Evolutionary conservation across 257 asterid species (phyloP), one percentile per base, ranked within the genome.

Genomic region (Anisodus tanguticus): DNA sequence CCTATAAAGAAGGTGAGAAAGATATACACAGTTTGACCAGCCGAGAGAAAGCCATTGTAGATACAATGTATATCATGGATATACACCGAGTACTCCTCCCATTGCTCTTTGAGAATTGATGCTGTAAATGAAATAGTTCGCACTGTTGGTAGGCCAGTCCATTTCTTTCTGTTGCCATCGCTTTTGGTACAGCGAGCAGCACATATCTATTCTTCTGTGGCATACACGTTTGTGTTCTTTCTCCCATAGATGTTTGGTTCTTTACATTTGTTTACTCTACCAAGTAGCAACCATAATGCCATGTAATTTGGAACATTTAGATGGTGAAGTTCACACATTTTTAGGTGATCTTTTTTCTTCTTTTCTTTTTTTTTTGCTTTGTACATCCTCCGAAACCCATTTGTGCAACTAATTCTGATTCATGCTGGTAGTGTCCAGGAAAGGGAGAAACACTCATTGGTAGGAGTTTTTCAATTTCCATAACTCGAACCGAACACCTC

Each of bases 1-100:
- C 89, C 45, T 84, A 91, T 89, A 37, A 94, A 89, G 91, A 91
- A 88, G 89, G 99, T 91, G 87, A 92, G 90, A 84, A 94, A 90
- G 91, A 95, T 95, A 83, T 92, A 87, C 89, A 88, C 97, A 22
- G 95, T 91, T 88, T 95, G 92, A 95, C 85, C 87, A 83, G 85
- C 81, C 43, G 2, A 69, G 41, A 26, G 19, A 51, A 51, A 51
- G 64, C 12, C 45, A 53, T 76, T 51, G 63, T 51, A 51, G 8
- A 53, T 51, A 22, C 63, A 76, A 76, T 7, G 81, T 53, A 53
- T 10, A 53, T 51, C 64, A 26, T 51, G 81, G 43, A 51, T 53
- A 53, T 26, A 53, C 35, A 31, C 26, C 26, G 1, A 51, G 64
- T 53, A 26, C 22, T 53, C 47, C 26, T 76, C 26, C 22, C 63